Evolutionary conservation across 352 stramenopile genomes (phyloP).

Genomic region (Globisporangium nagaii): DNA sequence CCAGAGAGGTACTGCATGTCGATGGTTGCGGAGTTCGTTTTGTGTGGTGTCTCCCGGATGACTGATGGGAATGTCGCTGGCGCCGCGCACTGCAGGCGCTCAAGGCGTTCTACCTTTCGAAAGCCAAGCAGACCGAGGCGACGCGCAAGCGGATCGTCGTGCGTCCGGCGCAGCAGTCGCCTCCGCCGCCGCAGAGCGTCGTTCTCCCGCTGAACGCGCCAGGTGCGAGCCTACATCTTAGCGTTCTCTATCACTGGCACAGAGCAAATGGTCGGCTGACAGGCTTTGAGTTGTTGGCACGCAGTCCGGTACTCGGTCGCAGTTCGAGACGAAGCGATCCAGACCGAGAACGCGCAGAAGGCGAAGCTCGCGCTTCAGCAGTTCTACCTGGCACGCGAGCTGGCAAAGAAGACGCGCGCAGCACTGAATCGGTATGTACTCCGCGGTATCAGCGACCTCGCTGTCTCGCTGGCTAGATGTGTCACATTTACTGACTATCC

Average conservation of each 20-base stretch:
- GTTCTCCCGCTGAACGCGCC: slow-evolving; percentile 27
- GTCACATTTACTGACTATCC: background rate
- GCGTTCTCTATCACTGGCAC: background rate
- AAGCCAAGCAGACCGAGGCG: slow-evolving; percentile 44
- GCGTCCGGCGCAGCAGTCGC: background rate
- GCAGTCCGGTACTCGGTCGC: slow-evolving; percentile 15
- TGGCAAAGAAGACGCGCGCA: slow-evolving; percentile 15
- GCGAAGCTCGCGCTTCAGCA: slow-evolving; percentile 17
- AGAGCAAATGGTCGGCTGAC: no score
- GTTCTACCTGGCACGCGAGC: slow-evolving; percentile 16
- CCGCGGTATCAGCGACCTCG: background rate
- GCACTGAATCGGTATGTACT: slow-evolving; percentile 18
- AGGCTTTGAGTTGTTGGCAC: background rate
- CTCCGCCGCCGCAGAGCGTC: background rate
- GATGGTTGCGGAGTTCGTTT: no score
- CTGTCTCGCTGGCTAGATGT: background rate
- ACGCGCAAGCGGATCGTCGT: slow-evolving; percentile 34
- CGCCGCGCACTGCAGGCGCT: slow-evolving; percentile 21
- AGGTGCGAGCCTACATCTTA: background rate
- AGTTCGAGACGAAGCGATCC: slow-evolving; percentile 10
- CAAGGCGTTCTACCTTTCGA: slow-evolving; percentile 45
- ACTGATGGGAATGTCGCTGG: no score
- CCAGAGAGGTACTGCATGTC: slow-evolving; percentile 22
- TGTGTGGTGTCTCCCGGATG: no score
- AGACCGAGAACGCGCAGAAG: slow-evolving; percentile 13